Conservation (phyloP, 2,329 filamentous ascomycete species). For the Stachybotrys echinatus region DNA sequence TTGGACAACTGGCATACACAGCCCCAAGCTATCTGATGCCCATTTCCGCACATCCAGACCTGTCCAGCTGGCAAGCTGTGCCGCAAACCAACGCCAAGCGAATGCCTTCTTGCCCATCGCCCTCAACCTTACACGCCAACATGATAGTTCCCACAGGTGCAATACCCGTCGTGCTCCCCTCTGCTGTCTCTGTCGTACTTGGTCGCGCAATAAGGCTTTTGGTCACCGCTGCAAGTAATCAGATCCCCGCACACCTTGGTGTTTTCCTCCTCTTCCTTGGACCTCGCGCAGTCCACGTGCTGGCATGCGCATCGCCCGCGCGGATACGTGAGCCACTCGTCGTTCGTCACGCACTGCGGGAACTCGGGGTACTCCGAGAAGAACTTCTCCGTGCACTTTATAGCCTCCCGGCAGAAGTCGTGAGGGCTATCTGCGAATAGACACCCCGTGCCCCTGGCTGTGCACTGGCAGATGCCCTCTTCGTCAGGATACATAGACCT, state of each 20-base stretch:
- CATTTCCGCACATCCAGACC: too few species aligned
- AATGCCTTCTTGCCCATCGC: background rate
- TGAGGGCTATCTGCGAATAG: constrained; percentile 3
- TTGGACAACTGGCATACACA: too few species aligned
- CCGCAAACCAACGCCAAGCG: too few species aligned
- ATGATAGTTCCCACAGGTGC: constrained; percentile 3
- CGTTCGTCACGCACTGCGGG: constrained; percentile 7
- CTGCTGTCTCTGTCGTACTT: background rate
- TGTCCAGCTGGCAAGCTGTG: too few species aligned
- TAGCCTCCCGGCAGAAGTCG: background rate
- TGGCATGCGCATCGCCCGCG: constrained; percentile 6
- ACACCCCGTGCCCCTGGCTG: constrained; percentile 1
- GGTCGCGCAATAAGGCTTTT: background rate
- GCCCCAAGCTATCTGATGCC: too few species aligned
- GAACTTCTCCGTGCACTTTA: constrained; percentile 5
- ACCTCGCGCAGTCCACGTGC: constrained; percentile 3
- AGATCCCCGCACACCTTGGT: constrained; percentile 3
- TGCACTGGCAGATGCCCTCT: constrained; percentile 4
- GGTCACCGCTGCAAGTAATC: constrained; percentile 2
- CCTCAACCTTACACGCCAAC: too few species aligned
- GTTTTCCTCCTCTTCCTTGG: constrained; percentile 1
- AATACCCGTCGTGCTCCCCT: constrained; percentile 6
- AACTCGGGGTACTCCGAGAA: constrained; percentile 7
- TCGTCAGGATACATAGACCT: background rate
- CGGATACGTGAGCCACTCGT: background rate